Base-by-base conservation (phyloP, 2,329 filamentous ascomycete species). In the Juglanconis juglandina region DNA sequence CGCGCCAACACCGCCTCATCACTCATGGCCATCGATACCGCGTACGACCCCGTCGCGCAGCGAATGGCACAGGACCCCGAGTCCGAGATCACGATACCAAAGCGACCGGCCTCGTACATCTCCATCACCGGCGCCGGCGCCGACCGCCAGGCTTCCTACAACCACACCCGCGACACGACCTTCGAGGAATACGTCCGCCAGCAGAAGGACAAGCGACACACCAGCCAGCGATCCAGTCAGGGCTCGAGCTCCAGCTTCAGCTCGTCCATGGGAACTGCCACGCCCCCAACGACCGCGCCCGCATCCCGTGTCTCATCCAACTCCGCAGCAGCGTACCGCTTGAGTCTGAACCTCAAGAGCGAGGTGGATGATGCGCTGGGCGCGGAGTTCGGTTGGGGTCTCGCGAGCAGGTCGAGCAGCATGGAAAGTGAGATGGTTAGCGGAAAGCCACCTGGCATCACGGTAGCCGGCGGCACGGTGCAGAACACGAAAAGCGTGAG, bases 341-440 rank as follows among this genome's bases (percentile, higher is more conserved):
- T 63, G 44, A 53, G 59, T 30, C 48, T 63, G 32, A 61, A 64
- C 32, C 64, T 63, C 58, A 67, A 71, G 65, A 54, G 57, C 35
- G 62, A 65, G 63, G 55, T 75, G 30, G 72, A 75, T 60, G 65
- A 67, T 13, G 72, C 70, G n/a, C 66, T 75, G 37, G 65, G 66
- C 6, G 56, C 59, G 14, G 74, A 74, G 58, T 72, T 76, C 44
- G 71, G 72, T 10, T 75, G 72, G 72, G 64, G 65, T 11, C 11
- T 34, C 3, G 58, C 37, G 42, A 53, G 54, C 47, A 61, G 61
- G 57, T 54, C 33, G 60, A 68, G 30, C 61, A 62, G 53, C 66
- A 66, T 66, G 30, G 65, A 66, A 60, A 72, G 69, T 60, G 62
- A 69, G 30, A 65, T 71, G 53, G 48, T 54, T 1, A 63, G 62